Base-by-base conservation (phyloP, 2,329 filamentous ascomycete species). In the Fusarium sororula region DNA sequence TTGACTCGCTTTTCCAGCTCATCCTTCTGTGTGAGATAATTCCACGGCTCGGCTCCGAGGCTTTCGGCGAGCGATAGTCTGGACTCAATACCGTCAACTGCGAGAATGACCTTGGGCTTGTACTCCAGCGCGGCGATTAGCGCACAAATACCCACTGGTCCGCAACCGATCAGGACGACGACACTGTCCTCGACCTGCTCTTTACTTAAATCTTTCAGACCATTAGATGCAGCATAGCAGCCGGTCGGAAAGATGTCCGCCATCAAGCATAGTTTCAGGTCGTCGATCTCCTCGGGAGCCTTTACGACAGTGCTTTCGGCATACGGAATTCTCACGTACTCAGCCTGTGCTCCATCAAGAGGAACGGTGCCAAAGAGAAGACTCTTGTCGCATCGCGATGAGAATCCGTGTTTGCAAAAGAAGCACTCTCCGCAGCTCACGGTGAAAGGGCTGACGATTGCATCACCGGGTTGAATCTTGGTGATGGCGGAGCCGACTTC, bases 1-100 rank as follows among this genome's bases (percentile, higher is more conserved):
- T 90, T 90, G 53, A 96, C 90, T 51, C 92, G 88, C 76, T 88
- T 86, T 58, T 90, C 83, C 77, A 96, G 85, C 2, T 87, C 90
- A 47, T 91, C 89, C 48, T 87, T 86, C 67, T 93, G 88, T 1
- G 85, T 90, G 77, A 88, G 83, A 82, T 94, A 95, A 80, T 96
- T 94, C 85, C 94, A 90, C 1, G 93, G 70, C 39, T 75, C 66
- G 1, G 73, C 74, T 2, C 73, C 74, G 6, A 76, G 54, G 0
- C 26, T 28, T 8, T 63, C 62, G 1, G 74, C 73, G 1, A 42
- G 47, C 0, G 42, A 53, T 0, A 76, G 63, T 17, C 74, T 61
- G 1, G 62, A 55, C 24, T 69, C 70, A 8, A 76, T 60, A 8
- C 67, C 51, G 13, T 76, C 73, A 1, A 75, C 61, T 1, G 71